Evolutionary conservation across 2,329 filamentous ascomycete genomes (phyloP).

Genomic region (Madurella fahalii): DNA sequence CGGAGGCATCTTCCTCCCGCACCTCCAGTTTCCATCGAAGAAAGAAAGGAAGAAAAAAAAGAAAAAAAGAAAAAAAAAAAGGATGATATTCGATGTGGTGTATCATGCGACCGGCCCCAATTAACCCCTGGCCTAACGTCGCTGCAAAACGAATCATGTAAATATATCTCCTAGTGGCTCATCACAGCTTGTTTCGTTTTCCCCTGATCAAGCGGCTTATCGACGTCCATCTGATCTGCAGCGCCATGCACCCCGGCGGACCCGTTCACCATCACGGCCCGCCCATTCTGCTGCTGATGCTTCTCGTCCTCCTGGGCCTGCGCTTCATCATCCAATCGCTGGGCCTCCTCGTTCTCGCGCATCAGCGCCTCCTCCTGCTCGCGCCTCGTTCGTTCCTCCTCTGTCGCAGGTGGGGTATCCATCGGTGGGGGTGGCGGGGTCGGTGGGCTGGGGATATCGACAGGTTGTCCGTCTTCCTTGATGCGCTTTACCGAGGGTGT

Average conservation of each 20-base stretch:
- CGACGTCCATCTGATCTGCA: constrained; percentile 15
- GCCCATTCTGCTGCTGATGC: constrained; percentile 35
- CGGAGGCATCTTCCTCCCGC: no score
- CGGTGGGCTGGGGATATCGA: constrained; percentile 38
- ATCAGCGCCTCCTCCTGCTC: constrained; percentile 49
- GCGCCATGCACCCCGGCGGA: constrained; percentile 14
- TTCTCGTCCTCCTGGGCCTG: constrained; percentile 22
- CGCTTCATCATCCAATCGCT: constrained; percentile 48
- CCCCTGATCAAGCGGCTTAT: constrained; percentile 13
- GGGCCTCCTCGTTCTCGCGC: constrained; percentile 52
- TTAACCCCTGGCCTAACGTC: no score
- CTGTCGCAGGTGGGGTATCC: constrained; percentile 31
- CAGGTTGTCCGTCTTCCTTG: constrained; percentile 32
- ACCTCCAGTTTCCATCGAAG: no score
- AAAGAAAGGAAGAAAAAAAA: no score
- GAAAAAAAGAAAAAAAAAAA: no score
- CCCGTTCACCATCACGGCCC: constrained; percentile 28
- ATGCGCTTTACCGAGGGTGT: constrained; percentile 49
- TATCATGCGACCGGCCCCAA: no score
- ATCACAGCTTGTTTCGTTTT: constrained; percentile 22
- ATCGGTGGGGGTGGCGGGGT: constrained; percentile 44
- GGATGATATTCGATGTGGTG: no score
- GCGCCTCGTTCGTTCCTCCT: constrained; percentile 43
- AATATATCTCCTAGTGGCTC: constrained; percentile 19
- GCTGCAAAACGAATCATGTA: no score